These are phyloP conservation scores for Globisporangium emineosum DNA, from an alignment of 352 stramenopile genomes.

Conservation along the genomic window DNA sequence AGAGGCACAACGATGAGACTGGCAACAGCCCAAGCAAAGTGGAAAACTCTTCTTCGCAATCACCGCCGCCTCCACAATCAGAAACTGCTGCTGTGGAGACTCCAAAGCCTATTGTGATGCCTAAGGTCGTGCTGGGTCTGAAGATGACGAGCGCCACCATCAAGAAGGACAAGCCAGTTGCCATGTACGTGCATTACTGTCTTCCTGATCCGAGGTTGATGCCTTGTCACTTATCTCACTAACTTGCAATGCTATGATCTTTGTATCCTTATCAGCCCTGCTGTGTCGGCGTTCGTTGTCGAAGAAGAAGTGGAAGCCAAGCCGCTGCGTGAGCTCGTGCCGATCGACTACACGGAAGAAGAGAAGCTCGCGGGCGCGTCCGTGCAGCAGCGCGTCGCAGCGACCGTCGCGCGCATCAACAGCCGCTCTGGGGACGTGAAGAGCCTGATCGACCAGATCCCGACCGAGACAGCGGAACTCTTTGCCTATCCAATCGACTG, in stretches of 20 bases:
- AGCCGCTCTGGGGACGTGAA: conserved; percentile 33
- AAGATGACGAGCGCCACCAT: conserved; percentile 24
- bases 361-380: conserved; percentile 26
- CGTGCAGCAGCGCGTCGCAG: conserved; percentile 26
- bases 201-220: not conserved
- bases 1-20: not conserved
- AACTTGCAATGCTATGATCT: not conserved
- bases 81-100: not conserved
- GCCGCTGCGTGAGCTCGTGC: conserved; percentile 38
- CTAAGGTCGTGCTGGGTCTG: conserved; percentile 49
- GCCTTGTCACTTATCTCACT: not conserved
- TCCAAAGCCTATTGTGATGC: conserved; percentile 14
- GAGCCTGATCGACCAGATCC: conserved; percentile 41
- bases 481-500: conserved; percentile 45
- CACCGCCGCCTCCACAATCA: not conserved
- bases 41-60: not conserved
- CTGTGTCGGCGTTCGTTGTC: conserved; percentile 27
- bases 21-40: not conserved
- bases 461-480: conserved; percentile 31
- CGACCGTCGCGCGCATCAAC: conserved; percentile 39
- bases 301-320: conserved; percentile 42
- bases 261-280: conserved; percentile 3
- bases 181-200: conserved; percentile 20
- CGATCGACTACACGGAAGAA: conserved; percentile 52
- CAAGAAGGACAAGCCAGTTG: conserved; percentile 37